phyloP scores from a whole-genome alignment of 768 basidiomycete genomes.

The Mycena epipterygia region DNA sequence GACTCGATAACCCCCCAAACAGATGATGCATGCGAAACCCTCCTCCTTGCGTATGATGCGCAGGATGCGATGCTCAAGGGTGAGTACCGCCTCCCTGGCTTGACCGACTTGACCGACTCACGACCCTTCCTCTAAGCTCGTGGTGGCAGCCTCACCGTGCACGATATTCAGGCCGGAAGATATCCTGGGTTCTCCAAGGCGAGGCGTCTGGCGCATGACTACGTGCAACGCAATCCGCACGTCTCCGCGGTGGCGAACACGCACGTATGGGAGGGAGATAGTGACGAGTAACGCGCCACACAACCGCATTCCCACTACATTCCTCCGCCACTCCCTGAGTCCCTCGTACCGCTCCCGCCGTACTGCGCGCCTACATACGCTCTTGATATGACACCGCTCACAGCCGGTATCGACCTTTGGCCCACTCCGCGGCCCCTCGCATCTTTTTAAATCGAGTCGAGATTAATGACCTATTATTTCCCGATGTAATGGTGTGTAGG shows the following conservation, averaged over 20 bases:
- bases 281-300: too few relatives aligned
- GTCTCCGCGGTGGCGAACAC: conserved; percentile 4
- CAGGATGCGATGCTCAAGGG: conserved; percentile 3
- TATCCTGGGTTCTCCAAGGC: conserved; percentile 3
- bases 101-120: not conserved
- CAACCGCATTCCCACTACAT: too few relatives aligned
- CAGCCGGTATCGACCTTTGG: too few relatives aligned
- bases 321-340: too few relatives aligned
- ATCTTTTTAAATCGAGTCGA: too few relatives aligned
- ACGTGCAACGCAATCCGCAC: not conserved
- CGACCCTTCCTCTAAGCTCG: not conserved
- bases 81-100: not conserved
- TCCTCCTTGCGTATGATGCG: not conserved
- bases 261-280: conserved; percentile 7
- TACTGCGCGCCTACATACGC: too few relatives aligned
- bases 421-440: too few relatives aligned
- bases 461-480: too few relatives aligned
- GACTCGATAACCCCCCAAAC: not conserved
- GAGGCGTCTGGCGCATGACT: not conserved
- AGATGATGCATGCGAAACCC: not conserved
- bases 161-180: not conserved
- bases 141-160: not conserved
- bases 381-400: too few relatives aligned
- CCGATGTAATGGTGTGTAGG: too few relatives aligned
- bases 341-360: too few relatives aligned